Conservation (phyloP, 2,329 filamentous ascomycete genomes). For the Geoglossum cookeanum region DNA sequence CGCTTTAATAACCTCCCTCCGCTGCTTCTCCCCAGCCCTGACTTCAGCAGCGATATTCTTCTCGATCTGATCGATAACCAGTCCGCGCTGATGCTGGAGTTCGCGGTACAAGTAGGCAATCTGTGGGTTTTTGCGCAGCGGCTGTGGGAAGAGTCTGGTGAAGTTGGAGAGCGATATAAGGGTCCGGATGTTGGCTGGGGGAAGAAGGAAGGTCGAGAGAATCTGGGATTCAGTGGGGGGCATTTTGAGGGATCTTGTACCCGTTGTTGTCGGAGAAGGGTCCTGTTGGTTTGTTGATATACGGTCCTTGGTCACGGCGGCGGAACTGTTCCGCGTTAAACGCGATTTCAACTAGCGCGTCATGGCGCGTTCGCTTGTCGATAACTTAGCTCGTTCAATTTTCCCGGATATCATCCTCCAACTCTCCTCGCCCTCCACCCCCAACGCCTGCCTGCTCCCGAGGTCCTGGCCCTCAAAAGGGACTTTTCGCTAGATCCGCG, state of each 20-base stretch:
- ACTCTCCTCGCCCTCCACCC: not conserved
- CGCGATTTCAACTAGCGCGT: no score
- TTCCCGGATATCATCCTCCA: no score
- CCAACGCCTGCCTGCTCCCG: not conserved
- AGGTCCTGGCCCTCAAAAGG: not conserved
- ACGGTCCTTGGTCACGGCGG: no score
- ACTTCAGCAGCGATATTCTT: constrained; percentile 46
- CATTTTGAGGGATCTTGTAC: constrained; percentile 28
- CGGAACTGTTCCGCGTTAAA: no score
- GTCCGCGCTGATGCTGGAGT: constrained; percentile 53
- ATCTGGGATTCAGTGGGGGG: constrained; percentile 56
- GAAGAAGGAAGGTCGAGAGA: constrained; percentile 57
- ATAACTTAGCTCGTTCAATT: no score
- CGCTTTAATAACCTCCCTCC: constrained; percentile 35
- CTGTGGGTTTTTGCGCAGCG: constrained; percentile 44
- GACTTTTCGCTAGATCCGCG: not conserved
- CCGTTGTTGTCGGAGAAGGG: no score
- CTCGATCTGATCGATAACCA: constrained; percentile 47
- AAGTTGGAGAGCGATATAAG: constrained; percentile 59
- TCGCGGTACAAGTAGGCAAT: constrained; percentile 59
- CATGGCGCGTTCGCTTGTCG: no score
- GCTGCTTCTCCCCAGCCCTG: constrained; percentile 37
- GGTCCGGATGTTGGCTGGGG: constrained; percentile 53
- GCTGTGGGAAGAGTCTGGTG: constrained; percentile 52
- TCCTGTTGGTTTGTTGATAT: no score